phyloP scores from a whole-genome alignment of 352 stramenopile genomes.

The Phytophthora agathidicida region DNA sequence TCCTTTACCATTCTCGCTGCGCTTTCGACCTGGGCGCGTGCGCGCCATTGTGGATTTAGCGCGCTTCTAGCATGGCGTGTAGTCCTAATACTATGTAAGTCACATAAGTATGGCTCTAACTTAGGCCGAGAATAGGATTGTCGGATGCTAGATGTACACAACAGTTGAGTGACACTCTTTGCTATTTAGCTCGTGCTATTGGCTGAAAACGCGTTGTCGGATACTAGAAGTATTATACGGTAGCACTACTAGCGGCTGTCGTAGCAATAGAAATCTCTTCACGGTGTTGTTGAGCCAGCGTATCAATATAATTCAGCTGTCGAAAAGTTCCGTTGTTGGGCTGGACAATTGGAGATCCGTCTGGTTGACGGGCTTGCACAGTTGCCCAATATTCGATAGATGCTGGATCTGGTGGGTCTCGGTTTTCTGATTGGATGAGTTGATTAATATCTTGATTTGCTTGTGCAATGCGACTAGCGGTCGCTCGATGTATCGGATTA shows the following conservation, averaged over 20 bases:
- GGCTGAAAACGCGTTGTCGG: neutral
- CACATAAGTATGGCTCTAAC: neutral
- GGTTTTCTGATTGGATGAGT: neutral
- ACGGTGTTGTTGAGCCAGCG: neutral
- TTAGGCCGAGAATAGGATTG: neutral
- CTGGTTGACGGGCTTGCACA: neutral
- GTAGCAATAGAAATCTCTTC: neutral
- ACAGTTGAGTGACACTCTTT: neutral
- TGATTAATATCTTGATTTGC: neutral
- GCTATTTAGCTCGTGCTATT: no score
- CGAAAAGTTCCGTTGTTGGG: neutral
- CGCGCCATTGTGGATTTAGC: constrained; percentile 2
- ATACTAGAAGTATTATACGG: constrained; percentile 10
- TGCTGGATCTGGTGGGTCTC: neutral
- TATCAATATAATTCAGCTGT: neutral
- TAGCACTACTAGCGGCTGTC: neutral
- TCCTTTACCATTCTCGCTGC: neutral
- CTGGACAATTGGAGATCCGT: neutral
- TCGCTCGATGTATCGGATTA: neutral
- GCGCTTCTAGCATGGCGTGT: constrained; percentile 2
- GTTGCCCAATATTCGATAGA: neutral
- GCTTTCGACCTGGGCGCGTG: neutral
- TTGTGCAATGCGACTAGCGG: neutral
- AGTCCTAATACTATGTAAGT: neutral
- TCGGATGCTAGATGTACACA: constrained; percentile 1